A percentile compares a stretch with the other conserved stretches of the same genome.
Evolutionary conservation across 2,329 filamentous ascomycete species (phyloP).

Genomic region (Penicillium sp.): DNA sequence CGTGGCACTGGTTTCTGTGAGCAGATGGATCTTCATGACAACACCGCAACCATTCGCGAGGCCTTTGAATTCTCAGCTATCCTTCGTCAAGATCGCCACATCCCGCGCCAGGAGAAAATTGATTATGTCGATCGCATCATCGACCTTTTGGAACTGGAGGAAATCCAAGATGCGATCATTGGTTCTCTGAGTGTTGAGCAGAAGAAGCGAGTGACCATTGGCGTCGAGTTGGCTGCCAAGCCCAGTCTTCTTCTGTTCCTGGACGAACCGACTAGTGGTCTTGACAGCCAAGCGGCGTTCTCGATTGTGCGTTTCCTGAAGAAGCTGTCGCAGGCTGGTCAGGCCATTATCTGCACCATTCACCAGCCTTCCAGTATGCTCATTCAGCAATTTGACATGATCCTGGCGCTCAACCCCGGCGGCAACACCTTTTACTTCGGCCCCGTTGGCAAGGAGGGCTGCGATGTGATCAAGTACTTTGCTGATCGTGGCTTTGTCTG

Average conservation of each 20-base stretch:
- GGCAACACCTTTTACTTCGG: conserved; percentile 71
- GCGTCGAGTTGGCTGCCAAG: conserved; percentile 65
- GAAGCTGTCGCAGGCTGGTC: conserved; percentile 60
- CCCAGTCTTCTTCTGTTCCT: conserved; percentile 63
- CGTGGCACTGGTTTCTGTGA: conserved; percentile 65
- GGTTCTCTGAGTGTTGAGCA: conserved; percentile 61
- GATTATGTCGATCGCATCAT: conserved; percentile 63
- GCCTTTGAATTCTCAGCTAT: conserved; percentile 64
- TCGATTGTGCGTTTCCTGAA: conserved; percentile 63
- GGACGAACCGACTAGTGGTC: conserved; percentile 65
- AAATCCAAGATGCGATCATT: conserved; percentile 63
- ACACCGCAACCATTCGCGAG: conserved; percentile 61
- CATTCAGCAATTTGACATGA: conserved; percentile 68
- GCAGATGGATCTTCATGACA: conserved; percentile 66
- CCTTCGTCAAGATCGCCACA: conserved; percentile 53
- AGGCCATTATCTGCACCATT: conserved; percentile 68
- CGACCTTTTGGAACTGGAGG: conserved; percentile 57
- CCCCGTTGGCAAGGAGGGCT: conserved; percentile 61
- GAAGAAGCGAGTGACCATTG: conserved; percentile 66
- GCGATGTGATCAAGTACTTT: conserved; percentile 62
- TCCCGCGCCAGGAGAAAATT: conserved; percentile 56
- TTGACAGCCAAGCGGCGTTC: conserved; percentile 64
- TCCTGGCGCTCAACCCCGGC: conserved; percentile 62
- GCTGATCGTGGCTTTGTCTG: conserved; percentile 59
- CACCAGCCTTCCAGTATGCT: conserved; percentile 65